Conservation (phyloP, 192 early-diverging fungal genomes). For the Backusella sp. region DNA sequence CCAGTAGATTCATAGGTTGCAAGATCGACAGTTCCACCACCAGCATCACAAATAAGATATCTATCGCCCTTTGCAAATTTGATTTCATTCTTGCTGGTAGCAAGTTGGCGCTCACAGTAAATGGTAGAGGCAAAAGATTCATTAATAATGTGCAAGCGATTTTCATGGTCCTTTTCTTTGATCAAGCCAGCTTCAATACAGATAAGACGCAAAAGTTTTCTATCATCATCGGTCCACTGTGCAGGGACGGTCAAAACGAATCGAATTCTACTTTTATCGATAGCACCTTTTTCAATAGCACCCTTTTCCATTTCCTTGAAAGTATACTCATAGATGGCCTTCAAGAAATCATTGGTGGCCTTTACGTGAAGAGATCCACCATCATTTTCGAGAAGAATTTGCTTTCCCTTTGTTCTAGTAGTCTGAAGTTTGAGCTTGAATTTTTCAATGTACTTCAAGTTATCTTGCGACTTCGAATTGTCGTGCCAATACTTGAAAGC, state of each 20-base stretch:
- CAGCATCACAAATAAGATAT: slow-evolving; percentile 15
- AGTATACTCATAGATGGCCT: background rate
- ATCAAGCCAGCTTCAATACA: slow-evolving; percentile 1
- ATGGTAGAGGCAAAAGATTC: slow-evolving; percentile 10
- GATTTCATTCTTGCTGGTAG: background rate
- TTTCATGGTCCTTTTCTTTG: slow-evolving; percentile 5
- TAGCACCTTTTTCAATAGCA: background rate
- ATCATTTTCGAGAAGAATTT: background rate
- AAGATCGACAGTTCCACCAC: slow-evolving; percentile 14
- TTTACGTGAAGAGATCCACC: background rate
- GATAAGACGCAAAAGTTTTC: background rate
- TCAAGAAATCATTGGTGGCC: slow-evolving; percentile 8
- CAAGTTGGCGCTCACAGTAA: background rate
- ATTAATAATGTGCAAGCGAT: background rate
- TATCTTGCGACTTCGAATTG: background rate
- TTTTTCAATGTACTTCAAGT: background rate
- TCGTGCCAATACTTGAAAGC: background rate
- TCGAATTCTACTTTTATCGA: background rate
- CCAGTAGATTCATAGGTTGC: slow-evolving; percentile 9
- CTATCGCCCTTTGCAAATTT: background rate
- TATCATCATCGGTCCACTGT: background rate
- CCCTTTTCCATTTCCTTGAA: background rate
- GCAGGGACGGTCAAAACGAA: slow-evolving; percentile 10
- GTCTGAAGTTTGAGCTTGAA: background rate
- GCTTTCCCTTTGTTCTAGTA: background rate